These are phyloP conservation scores for Entrophospora sp. DNA, from an alignment of 192 early-diverging fungal genomes.

Conservation along the genomic window DNA sequence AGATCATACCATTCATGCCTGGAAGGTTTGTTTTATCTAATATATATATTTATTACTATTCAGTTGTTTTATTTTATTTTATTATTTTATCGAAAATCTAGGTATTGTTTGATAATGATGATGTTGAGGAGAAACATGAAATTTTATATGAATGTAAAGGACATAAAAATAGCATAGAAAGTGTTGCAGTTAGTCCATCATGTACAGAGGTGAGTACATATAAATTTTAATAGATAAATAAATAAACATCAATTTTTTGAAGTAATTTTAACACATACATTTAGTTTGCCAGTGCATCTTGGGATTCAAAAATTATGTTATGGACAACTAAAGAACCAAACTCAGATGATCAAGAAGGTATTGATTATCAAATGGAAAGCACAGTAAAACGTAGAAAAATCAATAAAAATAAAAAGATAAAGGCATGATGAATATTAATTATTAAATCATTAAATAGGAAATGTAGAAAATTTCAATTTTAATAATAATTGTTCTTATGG, in stretches of 20 bases:
- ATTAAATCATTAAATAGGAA: too few species aligned
- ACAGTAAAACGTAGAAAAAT: constrained; percentile 38
- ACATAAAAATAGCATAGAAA: constrained; percentile 73
- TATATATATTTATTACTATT: not conserved
- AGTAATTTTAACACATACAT: constrained; percentile 10
- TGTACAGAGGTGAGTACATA: constrained; percentile 33
- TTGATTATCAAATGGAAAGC: constrained; percentile 24
- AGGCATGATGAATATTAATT: constrained; percentile 31
- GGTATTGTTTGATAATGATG: constrained; percentile 29
- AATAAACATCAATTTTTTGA: not conserved
- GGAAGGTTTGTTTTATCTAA: constrained; percentile 43
- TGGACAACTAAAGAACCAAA: constrained; percentile 59
- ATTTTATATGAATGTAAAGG: constrained; percentile 66
- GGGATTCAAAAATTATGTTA: constrained; percentile 69
- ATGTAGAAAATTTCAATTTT: too few species aligned
- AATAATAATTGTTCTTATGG: too few species aligned
- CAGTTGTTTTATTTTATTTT: not conserved
- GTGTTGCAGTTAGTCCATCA: constrained; percentile 51
- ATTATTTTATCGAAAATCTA: too few species aligned
- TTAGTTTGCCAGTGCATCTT: constrained; percentile 64
- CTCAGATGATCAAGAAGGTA: constrained; percentile 24
- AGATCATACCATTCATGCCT: constrained; percentile 59
- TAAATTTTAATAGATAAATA: too few species aligned
- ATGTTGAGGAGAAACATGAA: too few species aligned
- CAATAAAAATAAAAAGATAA: constrained; percentile 24